Percentiles rank a stretch among this genome's conserved stretches.
These are phyloP conservation scores for Arachnomyces sp. DNA, from an alignment of 2,329 filamentous ascomycete species.

Conservation along the genomic window DNA sequence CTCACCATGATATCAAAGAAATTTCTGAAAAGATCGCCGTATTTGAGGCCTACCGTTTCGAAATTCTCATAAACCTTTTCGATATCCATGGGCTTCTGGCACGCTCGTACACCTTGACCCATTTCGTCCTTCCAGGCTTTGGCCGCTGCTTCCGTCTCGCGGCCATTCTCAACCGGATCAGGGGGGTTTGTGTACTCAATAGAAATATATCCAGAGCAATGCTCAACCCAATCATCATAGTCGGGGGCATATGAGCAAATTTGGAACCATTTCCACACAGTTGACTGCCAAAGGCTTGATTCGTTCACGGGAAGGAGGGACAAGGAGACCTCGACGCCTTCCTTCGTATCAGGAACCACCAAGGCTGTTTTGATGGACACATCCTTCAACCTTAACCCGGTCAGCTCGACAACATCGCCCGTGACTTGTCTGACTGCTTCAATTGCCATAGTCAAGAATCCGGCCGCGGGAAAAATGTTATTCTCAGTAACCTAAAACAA, in stretches of 20 bases:
- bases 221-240: slow-evolving; percentile 26
- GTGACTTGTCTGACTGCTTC: slow-evolving; percentile 21
- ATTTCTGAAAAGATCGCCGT: slow-evolving; percentile 25
- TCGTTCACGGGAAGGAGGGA: slow-evolving; percentile 19
- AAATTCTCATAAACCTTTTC: slow-evolving; percentile 20
- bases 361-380: slow-evolving; percentile 23
- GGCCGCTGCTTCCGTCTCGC: slow-evolving; percentile 16
- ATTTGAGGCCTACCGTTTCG: slow-evolving; percentile 20
- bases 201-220: slow-evolving; percentile 25
- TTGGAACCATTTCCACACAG: slow-evolving; percentile 22
- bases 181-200: slow-evolving; percentile 15
- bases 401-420: slow-evolving; percentile 1
- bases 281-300: slow-evolving; percentile 12
- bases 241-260: slow-evolving; percentile 23
- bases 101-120: slow-evolving; percentile 10
- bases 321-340: slow-evolving; percentile 24
- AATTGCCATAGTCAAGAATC: slow-evolving; percentile 23
- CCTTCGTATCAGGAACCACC: slow-evolving; percentile 22
- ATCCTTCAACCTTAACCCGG: slow-evolving; percentile 6
- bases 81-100: slow-evolving; percentile 17
- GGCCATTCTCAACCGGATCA: slow-evolving; percentile 14
- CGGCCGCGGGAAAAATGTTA: slow-evolving; percentile 21
- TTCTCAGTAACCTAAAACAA: background rate
- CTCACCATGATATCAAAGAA: slow-evolving; percentile 17
- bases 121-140: slow-evolving; percentile 12